Evolutionary conservation across 257 asterid species (phyloP), one percentile per base, ranked within the genome.

Genomic region (Plantago ovata): DNA sequence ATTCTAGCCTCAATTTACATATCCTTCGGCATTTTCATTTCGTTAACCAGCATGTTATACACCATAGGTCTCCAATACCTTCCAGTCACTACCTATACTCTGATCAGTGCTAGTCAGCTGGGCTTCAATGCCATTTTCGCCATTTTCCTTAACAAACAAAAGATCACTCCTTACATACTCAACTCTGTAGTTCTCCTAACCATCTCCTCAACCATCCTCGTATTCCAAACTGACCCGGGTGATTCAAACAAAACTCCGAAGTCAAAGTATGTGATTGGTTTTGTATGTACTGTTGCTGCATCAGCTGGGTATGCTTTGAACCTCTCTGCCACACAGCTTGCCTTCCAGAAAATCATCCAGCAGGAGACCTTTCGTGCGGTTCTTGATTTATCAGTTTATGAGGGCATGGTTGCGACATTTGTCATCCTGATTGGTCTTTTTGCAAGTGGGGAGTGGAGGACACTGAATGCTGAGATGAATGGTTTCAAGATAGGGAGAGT

Each of bases 121-220:
- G 91, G 75, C 8, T 85, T 85, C 86, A 85, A 80, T 38, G 80
- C 95, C 3, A 11, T 80, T 2, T 83, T 83, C 67, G 78, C 95
- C n/a, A 74, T 52, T 36, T 78, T 80, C 69, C 78, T 85, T 41
- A 83, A 80, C 58, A 19, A 50, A 12, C 92, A 85, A 12, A 83
- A 71, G 15, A 70, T 85, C 80, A 85, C 92, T 21, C 84, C 92
- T 3, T 85, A 70, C 58, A 83, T 85, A 18, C 16, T 83, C 9
- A 85, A 85, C 12, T 83, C 92, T 6, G 28, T 83, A 1, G 71
- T 83, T 1, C 75, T 85, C 41, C 78, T 83, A 43, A 80, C 86
- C 1, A 43, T 76, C n/a, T 77, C 83, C 41, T 75, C 96, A 3
- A 12, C 77, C 0, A 79, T 86, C 11, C 89, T 85, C 1, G 82